Conservation (phyloP, 2,329 filamentous ascomycete genomes). For the Elsinoe fawcettii region DNA sequence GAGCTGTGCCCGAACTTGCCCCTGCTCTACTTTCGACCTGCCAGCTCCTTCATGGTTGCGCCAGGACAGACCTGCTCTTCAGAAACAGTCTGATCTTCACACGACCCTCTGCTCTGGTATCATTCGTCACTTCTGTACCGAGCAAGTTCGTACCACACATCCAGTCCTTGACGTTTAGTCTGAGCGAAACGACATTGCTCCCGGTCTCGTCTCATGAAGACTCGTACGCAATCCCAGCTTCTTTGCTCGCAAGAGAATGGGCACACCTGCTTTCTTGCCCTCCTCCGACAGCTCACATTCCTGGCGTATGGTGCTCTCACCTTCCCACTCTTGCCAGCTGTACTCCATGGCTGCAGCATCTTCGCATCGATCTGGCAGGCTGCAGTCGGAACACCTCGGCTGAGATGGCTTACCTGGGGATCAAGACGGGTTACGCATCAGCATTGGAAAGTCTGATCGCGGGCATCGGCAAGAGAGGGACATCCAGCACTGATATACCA, state of each 20-base stretch:
- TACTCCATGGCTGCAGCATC: not conserved
- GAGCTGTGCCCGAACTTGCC: slow-evolving; percentile 15
- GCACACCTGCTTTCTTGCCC: slow-evolving; percentile 28
- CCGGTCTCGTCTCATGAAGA: not conserved
- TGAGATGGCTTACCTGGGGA: slow-evolving; percentile 8
- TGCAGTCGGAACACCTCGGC: not conserved
- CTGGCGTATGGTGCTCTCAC: slow-evolving; percentile 18
- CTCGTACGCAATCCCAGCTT: not conserved
- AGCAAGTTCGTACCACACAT: slow-evolving; percentile 23
- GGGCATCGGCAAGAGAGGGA: not conserved
- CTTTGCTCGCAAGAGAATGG: slow-evolving; percentile 27
- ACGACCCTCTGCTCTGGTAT: slow-evolving; percentile 24
- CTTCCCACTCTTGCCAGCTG: slow-evolving; percentile 14
- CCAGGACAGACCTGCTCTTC: slow-evolving; percentile 27
- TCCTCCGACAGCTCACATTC: slow-evolving; percentile 26
- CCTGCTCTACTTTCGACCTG: slow-evolving; percentile 31
- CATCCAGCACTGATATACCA: not conserved
- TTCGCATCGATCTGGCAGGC: slow-evolving; percentile 4
- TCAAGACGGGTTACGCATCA: slow-evolving; percentile 11
- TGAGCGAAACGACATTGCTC: slow-evolving; percentile 23
- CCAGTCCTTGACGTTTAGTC: slow-evolving; percentile 32
- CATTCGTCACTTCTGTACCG: slow-evolving; percentile 27
- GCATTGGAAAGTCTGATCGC: not conserved
- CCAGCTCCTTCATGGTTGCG: slow-evolving; percentile 29
- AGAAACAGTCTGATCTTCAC: slow-evolving; percentile 34